Evolutionary conservation across 1,284 basidiomycete genomes (phyloP).

Genomic region (Irpex sp.): DNA sequence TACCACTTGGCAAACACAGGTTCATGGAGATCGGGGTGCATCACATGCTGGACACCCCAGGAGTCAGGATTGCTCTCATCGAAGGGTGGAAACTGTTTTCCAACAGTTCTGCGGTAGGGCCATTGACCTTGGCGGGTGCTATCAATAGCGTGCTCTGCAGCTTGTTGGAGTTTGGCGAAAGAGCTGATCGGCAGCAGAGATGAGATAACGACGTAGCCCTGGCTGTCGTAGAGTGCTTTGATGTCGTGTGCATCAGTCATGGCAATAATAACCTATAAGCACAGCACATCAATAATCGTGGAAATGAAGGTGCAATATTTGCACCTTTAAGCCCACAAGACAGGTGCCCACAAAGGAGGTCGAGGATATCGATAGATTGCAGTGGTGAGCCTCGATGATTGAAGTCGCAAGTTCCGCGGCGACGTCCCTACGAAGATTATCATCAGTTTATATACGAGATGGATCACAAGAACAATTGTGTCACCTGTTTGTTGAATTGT

Average conservation of each 20-base stretch:
- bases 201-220: constrained; percentile 74
- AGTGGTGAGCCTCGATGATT: too few relatives aligned
- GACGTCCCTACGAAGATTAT: too few relatives aligned
- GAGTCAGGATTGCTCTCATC: constrained; percentile 55
- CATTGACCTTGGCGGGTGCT: constrained; percentile 63
- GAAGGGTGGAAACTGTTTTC: constrained; percentile 81
- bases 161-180: constrained; percentile 41
- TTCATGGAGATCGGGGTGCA: constrained; percentile 71
- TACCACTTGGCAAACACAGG: constrained; percentile 67
- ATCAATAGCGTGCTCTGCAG: constrained; percentile 50
- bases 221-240: constrained; percentile 46
- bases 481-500: too few relatives aligned
- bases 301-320: too few relatives aligned
- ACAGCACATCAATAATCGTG: not conserved
- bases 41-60: constrained; percentile 80
- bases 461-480: too few relatives aligned
- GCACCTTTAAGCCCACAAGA: too few relatives aligned
- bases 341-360: too few relatives aligned
- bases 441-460: too few relatives aligned
- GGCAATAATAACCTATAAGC: not conserved
- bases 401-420: too few relatives aligned
- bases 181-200: constrained; percentile 47
- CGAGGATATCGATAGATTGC: too few relatives aligned
- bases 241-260: not conserved
- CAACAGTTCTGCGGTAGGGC: constrained; percentile 71